phyloP scores from a whole-genome alignment of 2,329 filamentous ascomycete species.

The Trichocomaceae sp. region DNA sequence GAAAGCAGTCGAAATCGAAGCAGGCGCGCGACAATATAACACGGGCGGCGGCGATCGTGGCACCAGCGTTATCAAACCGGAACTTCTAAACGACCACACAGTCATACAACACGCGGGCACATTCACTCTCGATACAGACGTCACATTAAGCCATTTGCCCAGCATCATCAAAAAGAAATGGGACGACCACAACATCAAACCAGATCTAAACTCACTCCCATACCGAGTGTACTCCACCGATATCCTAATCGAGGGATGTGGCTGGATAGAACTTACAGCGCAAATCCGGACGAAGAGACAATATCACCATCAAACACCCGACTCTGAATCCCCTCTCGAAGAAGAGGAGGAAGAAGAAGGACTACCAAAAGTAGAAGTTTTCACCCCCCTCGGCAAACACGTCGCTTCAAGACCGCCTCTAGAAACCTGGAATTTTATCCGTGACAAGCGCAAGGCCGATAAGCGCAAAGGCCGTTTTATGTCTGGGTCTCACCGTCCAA shows the following conservation, averaged over 20 bases:
- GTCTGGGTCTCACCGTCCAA: conserved; percentile 12
- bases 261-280: conserved; percentile 82
- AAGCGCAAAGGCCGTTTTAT: conserved; percentile 20
- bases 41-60: conserved; percentile 36
- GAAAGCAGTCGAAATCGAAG: conserved; percentile 71
- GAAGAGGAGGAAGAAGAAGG: conserved; percentile 21
- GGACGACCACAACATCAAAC: conserved; percentile 54
- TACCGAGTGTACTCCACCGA: conserved; percentile 76
- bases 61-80: conserved; percentile 57
- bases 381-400: conserved; percentile 75
- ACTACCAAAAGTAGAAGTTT: conserved; percentile 75
- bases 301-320: not conserved
- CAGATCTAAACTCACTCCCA: conserved; percentile 48
- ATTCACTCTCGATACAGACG: conserved; percentile 71
- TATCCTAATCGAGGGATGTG: conserved; percentile 82
- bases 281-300: conserved; percentile 58
- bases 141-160: conserved; percentile 71
- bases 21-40: conserved; percentile 51
- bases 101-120: conserved; percentile 64
- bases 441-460: conserved; percentile 26
- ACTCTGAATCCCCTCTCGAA: not conserved
- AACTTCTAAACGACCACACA: conserved; percentile 38
- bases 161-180: conserved; percentile 62
- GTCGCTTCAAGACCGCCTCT: conserved; percentile 45
- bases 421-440: conserved; percentile 29